Percentiles rank a stretch among this genome's conserved stretches.
phyloP scores from a whole-genome alignment of 768 basidiomycete genomes.

The Lactarius hatsudake region DNA sequence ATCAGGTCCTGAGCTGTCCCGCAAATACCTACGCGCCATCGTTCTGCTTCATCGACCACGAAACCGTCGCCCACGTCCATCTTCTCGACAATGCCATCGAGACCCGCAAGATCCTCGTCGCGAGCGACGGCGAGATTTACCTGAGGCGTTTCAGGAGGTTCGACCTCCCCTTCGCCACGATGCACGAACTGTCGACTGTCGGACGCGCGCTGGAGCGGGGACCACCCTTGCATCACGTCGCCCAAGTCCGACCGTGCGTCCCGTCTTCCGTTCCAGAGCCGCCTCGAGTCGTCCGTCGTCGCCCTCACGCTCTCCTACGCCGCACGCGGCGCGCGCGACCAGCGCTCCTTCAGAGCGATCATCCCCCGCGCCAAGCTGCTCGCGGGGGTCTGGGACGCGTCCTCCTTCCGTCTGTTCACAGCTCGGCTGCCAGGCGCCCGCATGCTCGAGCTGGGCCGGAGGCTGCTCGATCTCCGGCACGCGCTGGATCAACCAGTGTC shows the following conservation, averaged over 20 bases:
- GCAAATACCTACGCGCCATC: background rate
- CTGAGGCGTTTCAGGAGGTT: background rate
- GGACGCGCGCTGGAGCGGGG: background rate
- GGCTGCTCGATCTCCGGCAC: conserved; percentile 1
- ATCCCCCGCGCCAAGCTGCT: conserved; percentile 6
- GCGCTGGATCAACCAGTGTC: conserved; percentile 5
- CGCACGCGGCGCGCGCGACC: background rate
- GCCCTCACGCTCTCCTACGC: background rate
- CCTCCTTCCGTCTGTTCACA: background rate
- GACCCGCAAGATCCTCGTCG: conserved; percentile 3
- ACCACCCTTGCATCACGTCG: background rate
- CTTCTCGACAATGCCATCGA: background rate
- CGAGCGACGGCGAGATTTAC: background rate
- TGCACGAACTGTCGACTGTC: too few relatives aligned
- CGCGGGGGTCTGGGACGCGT: background rate
- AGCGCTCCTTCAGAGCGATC: background rate
- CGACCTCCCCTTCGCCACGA: background rate
- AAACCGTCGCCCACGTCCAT: conserved; percentile 1
- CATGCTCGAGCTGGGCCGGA: background rate
- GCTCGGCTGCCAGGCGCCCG: background rate
- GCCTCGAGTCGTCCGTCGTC: conserved; percentile 6
- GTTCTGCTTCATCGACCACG: conserved; percentile 8
- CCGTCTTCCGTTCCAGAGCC: conserved; percentile 1
- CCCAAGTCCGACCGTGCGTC: background rate
- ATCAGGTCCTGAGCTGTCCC: background rate